Percentiles rank a stretch among this genome's conserved stretches.
Evolutionary conservation across 2,329 filamentous ascomycete species (phyloP).

Genomic region (Beauveria brongniartii): DNA sequence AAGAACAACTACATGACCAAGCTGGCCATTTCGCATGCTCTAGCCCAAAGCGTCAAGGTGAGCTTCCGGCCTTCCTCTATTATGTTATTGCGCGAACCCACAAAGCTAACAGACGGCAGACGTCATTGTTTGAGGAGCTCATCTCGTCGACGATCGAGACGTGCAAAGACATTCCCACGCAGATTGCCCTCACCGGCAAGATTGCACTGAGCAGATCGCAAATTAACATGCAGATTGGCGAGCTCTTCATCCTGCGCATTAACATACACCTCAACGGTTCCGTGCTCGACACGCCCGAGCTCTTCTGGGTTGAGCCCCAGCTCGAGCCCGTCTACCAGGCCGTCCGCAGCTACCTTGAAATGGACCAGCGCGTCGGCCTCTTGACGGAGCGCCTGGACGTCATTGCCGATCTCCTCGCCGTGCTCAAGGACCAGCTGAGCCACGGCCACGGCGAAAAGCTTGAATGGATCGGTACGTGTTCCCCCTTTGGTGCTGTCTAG

Average conservation of each 20-base stretch:
- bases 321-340: conserved; percentile 95
- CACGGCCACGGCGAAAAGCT: conserved; percentile 86
- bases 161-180: conserved; percentile 85
- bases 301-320: conserved; percentile 98
- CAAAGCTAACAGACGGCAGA: conserved; percentile 37
- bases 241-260: conserved; percentile 94
- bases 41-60: conserved; percentile 92
- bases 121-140: conserved; percentile 90
- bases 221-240: conserved; percentile 99
- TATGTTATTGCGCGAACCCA: background rate
- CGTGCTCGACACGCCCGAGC: conserved; percentile 89
- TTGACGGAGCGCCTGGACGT: conserved; percentile 86
- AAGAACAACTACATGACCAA: conserved; percentile 98
- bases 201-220: conserved; percentile 80
- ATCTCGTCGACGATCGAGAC: conserved; percentile 89
- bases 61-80: background rate
- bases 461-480: conserved; percentile 73
- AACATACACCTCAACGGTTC: conserved; percentile 97
- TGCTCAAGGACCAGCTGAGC: conserved; percentile 90
- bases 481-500: background rate
- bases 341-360: conserved; percentile 90
- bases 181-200: conserved; percentile 87
- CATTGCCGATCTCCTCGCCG: conserved; percentile 82
- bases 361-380: conserved; percentile 88
- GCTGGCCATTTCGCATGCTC: conserved; percentile 87